A percentile compares a stretch with the other conserved stretches of the same genome.
phyloP scores from a whole-genome alignment of 768 basidiomycete genomes.

The Suillus americanus region DNA sequence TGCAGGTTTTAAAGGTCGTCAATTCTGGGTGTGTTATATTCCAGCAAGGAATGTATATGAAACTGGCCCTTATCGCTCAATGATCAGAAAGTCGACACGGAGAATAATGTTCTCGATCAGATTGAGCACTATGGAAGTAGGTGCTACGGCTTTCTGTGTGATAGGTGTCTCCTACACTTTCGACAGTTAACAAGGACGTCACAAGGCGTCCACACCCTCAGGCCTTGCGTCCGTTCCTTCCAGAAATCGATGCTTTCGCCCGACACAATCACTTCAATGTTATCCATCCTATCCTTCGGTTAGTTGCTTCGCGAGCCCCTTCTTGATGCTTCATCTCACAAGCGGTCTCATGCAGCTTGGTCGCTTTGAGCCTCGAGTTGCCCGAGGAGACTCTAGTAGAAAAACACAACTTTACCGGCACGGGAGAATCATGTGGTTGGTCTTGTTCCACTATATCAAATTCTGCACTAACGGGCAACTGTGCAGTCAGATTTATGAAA shows the following conservation, averaged over 20 bases:
- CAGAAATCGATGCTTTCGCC: conserved; percentile 36
- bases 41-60: neutral
- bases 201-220: conserved; percentile 35
- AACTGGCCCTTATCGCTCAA: conserved; percentile 2
- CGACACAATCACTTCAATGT: conserved; percentile 38
- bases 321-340: neutral
- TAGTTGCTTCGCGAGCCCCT: neutral
- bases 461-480: neutral
- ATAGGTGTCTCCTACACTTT: neutral
- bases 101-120: conserved; percentile 42
- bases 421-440: conserved; percentile 39
- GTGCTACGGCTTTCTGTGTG: conserved; percentile 6
- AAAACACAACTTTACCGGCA: conserved; percentile 36
- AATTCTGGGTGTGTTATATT: conserved; percentile 41
- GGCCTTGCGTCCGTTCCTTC: conserved; percentile 36
- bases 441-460: neutral
- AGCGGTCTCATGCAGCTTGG: conserved; percentile 24
- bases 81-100: conserved; percentile 34
- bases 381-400: conserved; percentile 45
- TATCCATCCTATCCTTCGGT: conserved; percentile 39
- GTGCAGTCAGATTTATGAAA: conserved; percentile 46
- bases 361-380: conserved; percentile 45
- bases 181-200: conserved; percentile 36
- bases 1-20: conserved; percentile 47
- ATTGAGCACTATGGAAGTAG: conserved; percentile 45